phyloP scores from a whole-genome alignment of 2,329 filamentous ascomycete genomes.

The Pestalotiopsis sp. region DNA sequence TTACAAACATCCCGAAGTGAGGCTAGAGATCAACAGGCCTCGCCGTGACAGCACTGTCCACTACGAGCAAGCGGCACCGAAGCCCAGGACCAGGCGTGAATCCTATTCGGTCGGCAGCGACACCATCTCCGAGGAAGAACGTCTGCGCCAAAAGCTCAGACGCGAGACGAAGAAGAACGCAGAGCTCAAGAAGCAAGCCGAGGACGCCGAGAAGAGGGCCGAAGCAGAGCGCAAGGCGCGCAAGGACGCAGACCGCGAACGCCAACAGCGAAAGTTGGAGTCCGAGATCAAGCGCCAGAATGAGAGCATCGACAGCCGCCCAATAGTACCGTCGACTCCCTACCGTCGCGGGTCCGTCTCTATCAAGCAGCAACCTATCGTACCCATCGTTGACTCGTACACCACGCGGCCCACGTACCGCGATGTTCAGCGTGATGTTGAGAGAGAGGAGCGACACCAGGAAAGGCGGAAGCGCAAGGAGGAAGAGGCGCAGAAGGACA shows the following conservation, averaged over 20 bases:
- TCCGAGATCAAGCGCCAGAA: slow-evolving; percentile 5
- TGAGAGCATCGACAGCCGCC: slow-evolving; percentile 6
- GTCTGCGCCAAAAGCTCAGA: neutral
- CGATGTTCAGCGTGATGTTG: neutral
- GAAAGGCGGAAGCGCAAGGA: slow-evolving; percentile 4
- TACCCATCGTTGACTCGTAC: neutral
- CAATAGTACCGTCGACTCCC: neutral
- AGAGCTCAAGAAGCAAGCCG: slow-evolving; percentile 1
- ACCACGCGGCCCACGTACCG: neutral
- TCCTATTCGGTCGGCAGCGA: neutral
- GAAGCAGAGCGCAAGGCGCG: neutral
- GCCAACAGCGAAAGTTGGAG: neutral
- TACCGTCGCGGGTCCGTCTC: slow-evolving; percentile 12
- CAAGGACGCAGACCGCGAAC: slow-evolving; percentile 3
- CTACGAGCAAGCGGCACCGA: neutral
- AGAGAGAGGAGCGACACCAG: neutral
- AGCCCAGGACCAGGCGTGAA: neutral
- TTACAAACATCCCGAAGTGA: slow-evolving; percentile 5
- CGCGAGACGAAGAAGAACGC: slow-evolving; percentile 10
- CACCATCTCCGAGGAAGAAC: slow-evolving; percentile 6
- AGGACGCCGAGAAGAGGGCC: slow-evolving; percentile 1
- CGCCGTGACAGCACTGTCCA: slow-evolving; percentile 5
- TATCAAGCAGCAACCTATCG: neutral
- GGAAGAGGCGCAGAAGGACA: slow-evolving; percentile 1
- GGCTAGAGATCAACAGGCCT: slow-evolving; percentile 9